These are phyloP conservation scores for Juglanconis oblonga DNA, from an alignment of 2,329 filamentous ascomycete species.

Conservation along the genomic window DNA sequence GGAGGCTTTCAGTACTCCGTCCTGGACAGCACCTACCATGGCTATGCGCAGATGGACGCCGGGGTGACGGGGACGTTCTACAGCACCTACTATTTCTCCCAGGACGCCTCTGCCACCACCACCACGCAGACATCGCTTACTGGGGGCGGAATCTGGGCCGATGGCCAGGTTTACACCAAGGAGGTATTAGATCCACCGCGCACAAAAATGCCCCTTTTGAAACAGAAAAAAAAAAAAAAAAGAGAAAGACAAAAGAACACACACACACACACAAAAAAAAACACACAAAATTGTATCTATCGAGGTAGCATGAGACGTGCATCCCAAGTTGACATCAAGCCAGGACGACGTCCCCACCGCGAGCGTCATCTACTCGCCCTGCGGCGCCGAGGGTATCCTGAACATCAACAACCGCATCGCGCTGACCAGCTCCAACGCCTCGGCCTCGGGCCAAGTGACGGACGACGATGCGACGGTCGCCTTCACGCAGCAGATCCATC, in stretches of 20 bases:
- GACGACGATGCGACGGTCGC: constrained; percentile 38
- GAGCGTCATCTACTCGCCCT: constrained; percentile 43
- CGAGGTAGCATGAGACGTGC: too few relatives aligned
- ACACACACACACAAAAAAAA: too few relatives aligned
- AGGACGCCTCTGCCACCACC: constrained; percentile 41
- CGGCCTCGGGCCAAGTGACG: constrained; percentile 33
- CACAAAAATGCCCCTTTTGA: background rate
- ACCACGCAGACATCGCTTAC: constrained; percentile 41
- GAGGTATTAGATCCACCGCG: constrained; percentile 18
- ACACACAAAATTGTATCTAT: background rate
- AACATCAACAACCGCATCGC: constrained; percentile 39
- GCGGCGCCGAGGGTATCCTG: constrained; percentile 43
- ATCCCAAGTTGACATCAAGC: constrained; percentile 43
- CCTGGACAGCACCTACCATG: constrained; percentile 47
- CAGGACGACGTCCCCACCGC: constrained; percentile 41
- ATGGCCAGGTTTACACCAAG: constrained; percentile 35
- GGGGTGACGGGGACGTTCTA: constrained; percentile 43
- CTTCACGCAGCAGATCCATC: constrained; percentile 36
- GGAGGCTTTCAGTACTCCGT: constrained; percentile 45
- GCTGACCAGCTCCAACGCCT: constrained; percentile 29
- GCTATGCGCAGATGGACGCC: constrained; percentile 43
- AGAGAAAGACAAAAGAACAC: too few relatives aligned
- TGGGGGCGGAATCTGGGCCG: constrained; percentile 39
- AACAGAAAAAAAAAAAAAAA: too few relatives aligned
- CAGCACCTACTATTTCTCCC: constrained; percentile 46